Percentiles rank a stretch among this genome's conserved stretches.
Evolutionary conservation across 306 rosid species (phyloP).

Genomic region (Gleditsia sinensis): DNA sequence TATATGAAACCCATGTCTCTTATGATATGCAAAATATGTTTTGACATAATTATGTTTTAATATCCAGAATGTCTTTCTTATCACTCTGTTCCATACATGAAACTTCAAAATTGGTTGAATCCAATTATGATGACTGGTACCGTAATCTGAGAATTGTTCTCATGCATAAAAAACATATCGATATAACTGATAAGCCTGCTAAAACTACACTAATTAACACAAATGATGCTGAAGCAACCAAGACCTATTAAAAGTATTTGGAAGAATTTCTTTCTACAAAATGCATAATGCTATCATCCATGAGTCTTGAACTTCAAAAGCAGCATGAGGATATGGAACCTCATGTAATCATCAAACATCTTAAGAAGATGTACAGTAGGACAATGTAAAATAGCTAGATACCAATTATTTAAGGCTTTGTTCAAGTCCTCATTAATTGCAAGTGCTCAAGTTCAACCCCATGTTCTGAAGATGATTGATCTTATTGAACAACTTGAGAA

Average conservation of each 20-base stretch:
- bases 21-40: not conserved
- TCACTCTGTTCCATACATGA: not conserved
- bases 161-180: not conserved
- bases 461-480: no score
- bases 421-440: not conserved
- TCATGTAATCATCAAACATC: not conserved
- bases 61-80: not conserved
- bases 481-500: not conserved
- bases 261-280: not conserved
- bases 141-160: not conserved
- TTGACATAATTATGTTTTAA: not conserved
- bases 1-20: not conserved
- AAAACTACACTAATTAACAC: not conserved
- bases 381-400: not conserved
- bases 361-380: not conserved
- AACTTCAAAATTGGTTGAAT: not conserved
- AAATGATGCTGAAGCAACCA: not conserved
- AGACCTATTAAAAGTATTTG: not conserved
- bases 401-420: not conserved
- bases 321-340: not conserved
- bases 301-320: not conserved
- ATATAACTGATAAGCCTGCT: not conserved
- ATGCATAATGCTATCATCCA: not conserved
- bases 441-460: not conserved
- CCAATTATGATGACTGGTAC: not conserved